These are phyloP conservation scores for Populus simonii DNA, from an alignment of 345 rosid species.

Conservation along the genomic window DNA sequence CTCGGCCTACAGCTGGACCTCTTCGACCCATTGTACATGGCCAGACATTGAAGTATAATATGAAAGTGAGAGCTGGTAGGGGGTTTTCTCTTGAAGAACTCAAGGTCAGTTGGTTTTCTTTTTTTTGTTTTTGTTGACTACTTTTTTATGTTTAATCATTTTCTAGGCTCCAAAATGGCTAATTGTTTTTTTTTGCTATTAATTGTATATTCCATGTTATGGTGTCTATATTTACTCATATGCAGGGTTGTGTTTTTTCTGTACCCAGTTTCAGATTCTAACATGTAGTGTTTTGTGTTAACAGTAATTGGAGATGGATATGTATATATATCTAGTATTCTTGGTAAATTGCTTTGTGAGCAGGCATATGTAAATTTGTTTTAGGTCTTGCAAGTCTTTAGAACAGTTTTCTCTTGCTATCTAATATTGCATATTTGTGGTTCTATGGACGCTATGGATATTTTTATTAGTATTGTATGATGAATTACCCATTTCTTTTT, in stretches of 20 bases:
- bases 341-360: background rate
- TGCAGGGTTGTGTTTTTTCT: background rate
- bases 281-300: background rate
- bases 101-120: slow-evolving; percentile 44
- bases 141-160: background rate
- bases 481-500: background rate
- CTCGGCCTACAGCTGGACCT: slow-evolving; percentile 49
- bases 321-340: background rate
- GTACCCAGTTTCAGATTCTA: background rate
- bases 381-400: background rate
- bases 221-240: background rate
- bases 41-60: slow-evolving; percentile 82
- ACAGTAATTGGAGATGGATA: background rate
- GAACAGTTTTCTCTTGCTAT: background rate
- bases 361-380: background rate
- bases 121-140: background rate
- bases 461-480: background rate
- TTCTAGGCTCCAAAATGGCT: background rate
- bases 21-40: slow-evolving; percentile 69
- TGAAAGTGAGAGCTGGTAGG: slow-evolving; percentile 81
- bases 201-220: background rate
- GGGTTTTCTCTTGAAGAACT: slow-evolving; percentile 93
- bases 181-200: background rate
- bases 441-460: background rate
- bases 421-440: background rate